These are phyloP conservation scores for Chlamydomonas eustigma DNA, from an alignment of 139 green algal species.

Conservation along the genomic window DNA sequence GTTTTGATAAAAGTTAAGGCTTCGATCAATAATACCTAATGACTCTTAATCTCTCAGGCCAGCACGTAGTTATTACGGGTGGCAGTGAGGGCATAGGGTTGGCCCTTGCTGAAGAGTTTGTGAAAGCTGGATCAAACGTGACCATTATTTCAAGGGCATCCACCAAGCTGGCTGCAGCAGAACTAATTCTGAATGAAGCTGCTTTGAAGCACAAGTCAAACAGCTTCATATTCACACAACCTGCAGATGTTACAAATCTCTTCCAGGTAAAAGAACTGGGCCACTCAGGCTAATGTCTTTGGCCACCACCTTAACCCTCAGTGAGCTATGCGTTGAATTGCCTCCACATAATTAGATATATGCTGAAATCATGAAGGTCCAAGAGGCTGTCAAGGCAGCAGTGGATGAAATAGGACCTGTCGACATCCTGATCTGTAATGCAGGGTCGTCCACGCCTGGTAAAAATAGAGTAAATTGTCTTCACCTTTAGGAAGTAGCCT, in stretches of 20 bases:
- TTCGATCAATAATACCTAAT: no score
- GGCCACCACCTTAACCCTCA: no score
- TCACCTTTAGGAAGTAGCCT: no score
- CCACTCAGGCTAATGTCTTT: no score
- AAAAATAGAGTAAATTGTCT: no score
- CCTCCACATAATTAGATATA: no score
- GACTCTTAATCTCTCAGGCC: constrained; percentile 38
- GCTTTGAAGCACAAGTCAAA: background rate
- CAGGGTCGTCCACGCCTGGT: constrained; percentile 54
- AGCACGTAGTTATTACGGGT: constrained; percentile 81
- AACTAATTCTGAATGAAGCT: background rate
- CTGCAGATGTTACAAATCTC: constrained; percentile 24
- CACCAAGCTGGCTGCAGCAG: constrained; percentile 51
- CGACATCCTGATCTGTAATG: constrained; percentile 67
- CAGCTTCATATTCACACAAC: background rate
- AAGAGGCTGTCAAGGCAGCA: background rate
- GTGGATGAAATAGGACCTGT: constrained; percentile 40
- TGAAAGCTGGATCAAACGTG: constrained; percentile 29
- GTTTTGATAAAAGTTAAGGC: no score
- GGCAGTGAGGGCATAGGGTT: constrained; percentile 71
- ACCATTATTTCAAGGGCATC: constrained; percentile 56
- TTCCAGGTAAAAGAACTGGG: no score
- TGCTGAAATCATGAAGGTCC: constrained; percentile 4
- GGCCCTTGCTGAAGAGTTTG: constrained; percentile 36
- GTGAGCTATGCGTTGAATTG: no score